Conservation (phyloP, 2,329 filamentous ascomycete species). For the Penicillium sp. region DNA sequence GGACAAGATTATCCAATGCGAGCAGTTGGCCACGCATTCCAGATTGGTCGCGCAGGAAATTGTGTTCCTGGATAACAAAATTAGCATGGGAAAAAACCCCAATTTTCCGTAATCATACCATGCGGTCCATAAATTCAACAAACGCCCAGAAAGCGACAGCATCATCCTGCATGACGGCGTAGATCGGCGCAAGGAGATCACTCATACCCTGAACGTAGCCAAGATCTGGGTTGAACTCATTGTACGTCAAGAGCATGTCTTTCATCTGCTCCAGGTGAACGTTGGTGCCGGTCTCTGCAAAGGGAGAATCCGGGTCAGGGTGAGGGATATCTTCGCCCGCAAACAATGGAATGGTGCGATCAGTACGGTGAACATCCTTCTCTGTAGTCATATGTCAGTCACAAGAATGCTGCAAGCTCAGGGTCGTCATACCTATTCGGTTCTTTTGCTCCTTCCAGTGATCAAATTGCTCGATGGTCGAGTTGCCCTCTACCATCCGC, state of each 20-base stretch:
- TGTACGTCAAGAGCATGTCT: constrained; percentile 97
- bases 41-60: constrained; percentile 92
- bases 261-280: constrained; percentile 99
- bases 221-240: constrained; percentile 93
- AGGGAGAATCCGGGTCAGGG: constrained; percentile 92
- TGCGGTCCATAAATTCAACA: constrained; percentile 92
- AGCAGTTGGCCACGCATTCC: constrained; percentile 93
- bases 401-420: constrained; percentile 1
- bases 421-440: constrained; percentile 75
- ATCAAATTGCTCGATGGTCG: constrained; percentile 79
- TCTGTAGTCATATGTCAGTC: constrained; percentile 62
- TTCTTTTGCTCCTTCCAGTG: constrained; percentile 96
- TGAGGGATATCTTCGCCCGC: constrained; percentile 95
- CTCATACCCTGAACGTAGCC: constrained; percentile 99
- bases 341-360: constrained; percentile 92
- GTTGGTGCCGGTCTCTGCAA: constrained; percentile 89
- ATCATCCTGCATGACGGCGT: constrained; percentile 96
- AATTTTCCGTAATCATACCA: constrained; percentile 57
- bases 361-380: constrained; percentile 97
- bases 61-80: constrained; percentile 64
- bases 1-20: constrained; percentile 90
- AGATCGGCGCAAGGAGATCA: constrained; percentile 91
- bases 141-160: constrained; percentile 97
- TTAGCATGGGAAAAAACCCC: background rate
- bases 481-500: constrained; percentile 77